Conservation (phyloP, 805 yeast genomes). For the Hyphopichia homilentoma region DNA sequence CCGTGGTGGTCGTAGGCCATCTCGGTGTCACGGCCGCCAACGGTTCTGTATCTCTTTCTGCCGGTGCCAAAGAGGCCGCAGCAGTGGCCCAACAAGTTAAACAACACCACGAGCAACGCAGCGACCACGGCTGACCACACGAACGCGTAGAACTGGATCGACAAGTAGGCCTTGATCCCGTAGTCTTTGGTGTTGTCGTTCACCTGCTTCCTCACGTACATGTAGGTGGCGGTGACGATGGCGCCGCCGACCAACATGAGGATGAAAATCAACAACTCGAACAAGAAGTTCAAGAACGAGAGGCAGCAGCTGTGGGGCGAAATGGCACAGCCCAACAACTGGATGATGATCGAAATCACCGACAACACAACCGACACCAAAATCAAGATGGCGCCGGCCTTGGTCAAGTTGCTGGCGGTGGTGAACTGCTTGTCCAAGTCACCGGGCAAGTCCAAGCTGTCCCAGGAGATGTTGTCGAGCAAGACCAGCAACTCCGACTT, state of each 20-base stretch:
- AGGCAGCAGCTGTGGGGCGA: conserved; percentile 43
- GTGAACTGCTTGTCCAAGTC: conserved; percentile 44
- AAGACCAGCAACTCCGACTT: conserved; percentile 17
- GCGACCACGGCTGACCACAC: conserved; percentile 63
- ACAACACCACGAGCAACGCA: conserved; percentile 24
- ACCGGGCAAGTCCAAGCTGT: conserved; percentile 49
- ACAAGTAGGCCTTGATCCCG: conserved; percentile 55
- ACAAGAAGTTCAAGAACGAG: conserved; percentile 42
- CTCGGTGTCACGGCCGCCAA: conserved; percentile 9
- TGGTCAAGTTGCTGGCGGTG: conserved; percentile 44
- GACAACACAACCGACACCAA: conserved; percentile 27
- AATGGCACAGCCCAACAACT: conserved; percentile 35
- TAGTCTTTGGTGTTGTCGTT: conserved; percentile 42
- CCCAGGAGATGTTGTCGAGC: conserved; percentile 19
- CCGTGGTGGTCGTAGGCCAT: conserved; percentile 20
- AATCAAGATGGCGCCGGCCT: conserved; percentile 52
- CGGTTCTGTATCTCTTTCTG: conserved; percentile 23
- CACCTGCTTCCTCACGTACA: conserved; percentile 46
- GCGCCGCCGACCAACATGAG: conserved; percentile 47
- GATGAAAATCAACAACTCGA: conserved; percentile 44
- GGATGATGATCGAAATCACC: conserved; percentile 50
- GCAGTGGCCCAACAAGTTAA: conserved; percentile 39
- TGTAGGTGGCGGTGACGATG: conserved; percentile 60
- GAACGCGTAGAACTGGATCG: conserved; percentile 51
- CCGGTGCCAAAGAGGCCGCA: conserved; percentile 35